These are phyloP conservation scores for Clitopilus passeckerianus DNA, from an alignment of 768 basidiomycete species.

Conservation along the genomic window DNA sequence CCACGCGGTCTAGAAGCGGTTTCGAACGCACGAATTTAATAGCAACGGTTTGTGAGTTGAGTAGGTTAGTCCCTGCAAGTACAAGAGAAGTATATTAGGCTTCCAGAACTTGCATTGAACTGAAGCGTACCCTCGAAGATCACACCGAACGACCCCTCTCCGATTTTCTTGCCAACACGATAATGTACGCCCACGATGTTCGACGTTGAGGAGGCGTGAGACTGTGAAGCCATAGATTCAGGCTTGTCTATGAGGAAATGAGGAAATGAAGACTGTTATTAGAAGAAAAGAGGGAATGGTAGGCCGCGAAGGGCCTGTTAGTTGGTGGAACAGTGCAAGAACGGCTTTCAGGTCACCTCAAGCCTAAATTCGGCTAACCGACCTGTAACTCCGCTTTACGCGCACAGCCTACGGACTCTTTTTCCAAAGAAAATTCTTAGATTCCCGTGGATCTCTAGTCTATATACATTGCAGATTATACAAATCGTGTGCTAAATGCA, in stretches of 20 bases:
- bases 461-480: neutral
- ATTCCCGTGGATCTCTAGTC: neutral
- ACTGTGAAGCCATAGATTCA: slow-evolving; percentile 49
- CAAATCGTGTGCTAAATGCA: neutral
- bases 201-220: slow-evolving; percentile 55
- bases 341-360: slow-evolving; percentile 18
- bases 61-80: slow-evolving; percentile 81
- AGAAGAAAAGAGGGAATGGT: slow-evolving; percentile 20
- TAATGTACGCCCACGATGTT: slow-evolving; percentile 96
- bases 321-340: slow-evolving; percentile 16
- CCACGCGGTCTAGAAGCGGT: slow-evolving; percentile 3
- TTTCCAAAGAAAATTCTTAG: neutral
- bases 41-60: slow-evolving; percentile 98
- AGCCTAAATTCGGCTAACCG: slow-evolving; percentile 6
- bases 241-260: slow-evolving; percentile 5
- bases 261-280: slow-evolving; percentile 18
- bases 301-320: slow-evolving; percentile 22
- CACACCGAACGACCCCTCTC: slow-evolving; percentile 98
- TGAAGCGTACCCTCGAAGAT: slow-evolving; percentile 72
- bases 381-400: slow-evolving; percentile 1
- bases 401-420: neutral
- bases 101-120: neutral
- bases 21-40: slow-evolving; percentile 95
- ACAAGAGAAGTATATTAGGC: slow-evolving; percentile 1
- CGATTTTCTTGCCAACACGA: slow-evolving; percentile 98